Conservation (phyloP, 495 filamentous ascomycete species). For the Tuber calosporum region DNA sequence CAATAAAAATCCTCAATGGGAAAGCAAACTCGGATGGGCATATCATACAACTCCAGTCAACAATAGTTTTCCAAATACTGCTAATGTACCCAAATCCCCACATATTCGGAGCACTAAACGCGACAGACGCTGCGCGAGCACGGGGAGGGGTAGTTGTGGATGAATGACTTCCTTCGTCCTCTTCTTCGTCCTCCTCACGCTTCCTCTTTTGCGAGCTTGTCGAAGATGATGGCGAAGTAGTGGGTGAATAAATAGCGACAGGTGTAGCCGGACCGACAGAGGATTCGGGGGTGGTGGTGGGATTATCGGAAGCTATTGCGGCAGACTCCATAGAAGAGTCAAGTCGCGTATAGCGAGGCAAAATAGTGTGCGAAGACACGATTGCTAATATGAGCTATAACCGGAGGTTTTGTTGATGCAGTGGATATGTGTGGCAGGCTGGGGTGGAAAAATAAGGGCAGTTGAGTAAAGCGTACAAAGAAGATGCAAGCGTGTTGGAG, state of each 20-base stretch:
- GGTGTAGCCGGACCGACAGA: slow-evolving; percentile 28
- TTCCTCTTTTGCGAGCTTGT: slow-evolving; percentile 27
- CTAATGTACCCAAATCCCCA: not conserved
- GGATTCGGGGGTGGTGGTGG: slow-evolving; percentile 15
- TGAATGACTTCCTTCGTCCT: not conserved
- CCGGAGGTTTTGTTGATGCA: not conserved
- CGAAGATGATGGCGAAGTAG: slow-evolving; percentile 20
- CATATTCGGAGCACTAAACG: not conserved
- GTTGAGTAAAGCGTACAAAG: not conserved
- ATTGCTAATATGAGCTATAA: not conserved
- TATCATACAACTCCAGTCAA: slow-evolving; percentile 3
- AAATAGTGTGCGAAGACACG: not conserved
- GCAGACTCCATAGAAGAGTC: slow-evolving; percentile 26
- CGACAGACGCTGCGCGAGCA: not conserved
- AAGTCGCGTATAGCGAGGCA: slow-evolving; percentile 4
- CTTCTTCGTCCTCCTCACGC: slow-evolving; percentile 21
- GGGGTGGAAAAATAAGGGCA: not conserved
- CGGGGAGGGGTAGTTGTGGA: not conserved
- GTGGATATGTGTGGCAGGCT: not conserved
- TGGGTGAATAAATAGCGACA: slow-evolving; percentile 11
- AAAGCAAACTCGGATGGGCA: not conserved
- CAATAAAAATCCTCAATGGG: not conserved
- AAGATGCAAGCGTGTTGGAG: not conserved
- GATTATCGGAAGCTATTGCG: slow-evolving; percentile 19
- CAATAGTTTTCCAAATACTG: not conserved